Evolutionary conservation across 2,329 filamentous ascomycete genomes (phyloP).

Genomic region (Ploettnerulaceae sp.): DNA sequence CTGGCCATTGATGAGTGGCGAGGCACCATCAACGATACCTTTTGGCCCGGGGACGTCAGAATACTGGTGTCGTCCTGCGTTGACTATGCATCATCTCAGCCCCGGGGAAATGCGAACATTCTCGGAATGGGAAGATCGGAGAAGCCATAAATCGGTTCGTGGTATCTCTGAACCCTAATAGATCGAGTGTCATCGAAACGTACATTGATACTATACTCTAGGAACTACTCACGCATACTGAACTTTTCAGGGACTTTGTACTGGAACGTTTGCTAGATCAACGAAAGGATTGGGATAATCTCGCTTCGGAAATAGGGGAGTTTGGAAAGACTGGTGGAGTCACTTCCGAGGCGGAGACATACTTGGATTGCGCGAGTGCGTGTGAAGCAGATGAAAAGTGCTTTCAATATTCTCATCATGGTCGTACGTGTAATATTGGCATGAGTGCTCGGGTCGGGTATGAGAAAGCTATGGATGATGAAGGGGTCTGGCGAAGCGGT

Average conservation of each 20-base stretch:
- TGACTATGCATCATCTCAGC: conserved; percentile 53
- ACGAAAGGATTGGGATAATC: conserved; percentile 44
- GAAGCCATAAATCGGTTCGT: conserved; percentile 11
- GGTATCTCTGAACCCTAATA: neutral
- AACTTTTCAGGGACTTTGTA: conserved; percentile 47
- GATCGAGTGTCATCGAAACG: neutral
- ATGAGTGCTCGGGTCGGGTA: conserved; percentile 12
- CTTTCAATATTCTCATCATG: conserved; percentile 33
- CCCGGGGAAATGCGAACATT: conserved; percentile 37
- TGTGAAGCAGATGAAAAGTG: conserved; percentile 38
- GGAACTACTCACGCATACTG: conserved; percentile 35
- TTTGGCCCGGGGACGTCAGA: conserved; percentile 38
- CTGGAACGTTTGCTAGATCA: conserved; percentile 37
- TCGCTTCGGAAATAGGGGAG: conserved; percentile 29
- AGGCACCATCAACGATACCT: conserved; percentile 47
- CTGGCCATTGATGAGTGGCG: conserved; percentile 52
- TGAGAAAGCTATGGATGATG: conserved; percentile 4
- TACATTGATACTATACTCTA: conserved; percentile 5
- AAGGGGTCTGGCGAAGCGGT: conserved; percentile 11
- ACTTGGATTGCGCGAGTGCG: conserved; percentile 44
- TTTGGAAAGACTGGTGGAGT: conserved; percentile 13
- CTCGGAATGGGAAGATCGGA: conserved; percentile 40
- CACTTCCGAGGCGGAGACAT: conserved; percentile 20
- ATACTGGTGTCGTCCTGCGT: conserved; percentile 50
- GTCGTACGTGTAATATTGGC: conserved; percentile 20